Base-by-base conservation (phyloP, 2,329 filamentous ascomycete species). In the Lithohypha guttulata region DNA sequence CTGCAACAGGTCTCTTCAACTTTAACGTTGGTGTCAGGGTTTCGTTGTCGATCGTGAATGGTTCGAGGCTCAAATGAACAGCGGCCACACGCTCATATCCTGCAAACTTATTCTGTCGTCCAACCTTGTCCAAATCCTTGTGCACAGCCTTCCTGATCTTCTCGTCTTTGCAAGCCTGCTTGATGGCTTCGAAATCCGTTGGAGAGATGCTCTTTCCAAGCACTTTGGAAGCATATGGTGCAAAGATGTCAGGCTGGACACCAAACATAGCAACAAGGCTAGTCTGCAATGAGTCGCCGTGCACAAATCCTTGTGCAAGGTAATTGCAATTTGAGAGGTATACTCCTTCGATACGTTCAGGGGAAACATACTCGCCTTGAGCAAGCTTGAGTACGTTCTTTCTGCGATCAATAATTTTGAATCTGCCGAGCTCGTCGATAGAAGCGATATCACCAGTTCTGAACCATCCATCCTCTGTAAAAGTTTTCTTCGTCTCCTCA, bases 381-480 rank as follows among this genome's bases (percentile, higher is more conserved):
- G 89, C 80, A 41, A 98, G 76, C 73, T 98, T 98, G 57, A 98
- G 77, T n/a, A 98, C 84, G 63, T 96, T 96, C 81, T 98, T 98
- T 65, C 86, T 81, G 53, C 91, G 86, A 62, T 98, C 91, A 53
- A 98, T 81, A 61, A 98, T 93, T 62, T 76, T 79, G 69, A 96
- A 81, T 44, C 87, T 84, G 46, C 91, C 91, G 55, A 83, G 62
- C 50, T 78, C 77, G 61, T 98, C 91, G 17, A 98, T 70, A 48
- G 79, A 75, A 55, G 78, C 84, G 49, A 98, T 89, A 54, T 98
- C 91, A 40, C 91, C 91, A 0, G 86, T 95, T 59, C 83, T 82
- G 74, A 98, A 96, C 91, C 91, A 98, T 45, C 91, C 91, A 49
- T 95, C 86, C 21, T 79, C 68, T 6, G 89, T 84, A 31, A 96